Conservation (phyloP, 768 basidiomycete genomes). For the Panaeolus cyanescens region DNA sequence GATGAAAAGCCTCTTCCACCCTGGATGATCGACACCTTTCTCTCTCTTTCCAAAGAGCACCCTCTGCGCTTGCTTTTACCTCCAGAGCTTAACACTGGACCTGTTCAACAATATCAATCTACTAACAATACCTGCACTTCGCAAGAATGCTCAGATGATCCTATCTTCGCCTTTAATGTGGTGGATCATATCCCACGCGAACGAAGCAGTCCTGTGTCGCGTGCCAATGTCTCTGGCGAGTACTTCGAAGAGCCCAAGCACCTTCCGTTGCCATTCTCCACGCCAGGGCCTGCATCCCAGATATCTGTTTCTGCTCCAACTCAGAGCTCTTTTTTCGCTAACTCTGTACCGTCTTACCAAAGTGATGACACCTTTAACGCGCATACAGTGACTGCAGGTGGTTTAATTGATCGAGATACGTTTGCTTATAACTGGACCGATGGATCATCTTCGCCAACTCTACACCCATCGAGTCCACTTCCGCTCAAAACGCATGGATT, state of each 20-base stretch:
- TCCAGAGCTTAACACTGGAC: slow-evolving; percentile 1
- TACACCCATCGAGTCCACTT: neutral
- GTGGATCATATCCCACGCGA: neutral
- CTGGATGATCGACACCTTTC: slow-evolving; percentile 60
- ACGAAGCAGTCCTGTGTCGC: neutral
- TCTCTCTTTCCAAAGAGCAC: slow-evolving; percentile 43
- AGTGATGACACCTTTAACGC: neutral
- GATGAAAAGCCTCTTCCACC: slow-evolving; percentile 40
- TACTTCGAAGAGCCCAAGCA: neutral
- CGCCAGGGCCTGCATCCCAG: slow-evolving; percentile 25
- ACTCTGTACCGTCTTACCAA: neutral
- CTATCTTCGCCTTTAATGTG: slow-evolving; percentile 13
- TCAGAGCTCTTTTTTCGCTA: neutral
- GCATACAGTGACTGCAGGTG: neutral
- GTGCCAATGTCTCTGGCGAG: neutral
- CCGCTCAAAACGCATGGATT: neutral
- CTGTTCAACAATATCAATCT: neutral
- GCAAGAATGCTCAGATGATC: neutral
- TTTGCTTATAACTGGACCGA: neutral
- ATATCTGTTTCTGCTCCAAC: neutral
- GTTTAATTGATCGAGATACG: neutral
- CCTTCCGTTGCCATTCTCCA: slow-evolving; percentile 24
- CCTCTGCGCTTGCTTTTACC: slow-evolving; percentile 49
- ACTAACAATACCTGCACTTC: neutral
- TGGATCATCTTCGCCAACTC: neutral